phyloP scores from a whole-genome alignment of 2,329 filamentous ascomycete genomes.

The Aspergillus fumigatus region DNA sequence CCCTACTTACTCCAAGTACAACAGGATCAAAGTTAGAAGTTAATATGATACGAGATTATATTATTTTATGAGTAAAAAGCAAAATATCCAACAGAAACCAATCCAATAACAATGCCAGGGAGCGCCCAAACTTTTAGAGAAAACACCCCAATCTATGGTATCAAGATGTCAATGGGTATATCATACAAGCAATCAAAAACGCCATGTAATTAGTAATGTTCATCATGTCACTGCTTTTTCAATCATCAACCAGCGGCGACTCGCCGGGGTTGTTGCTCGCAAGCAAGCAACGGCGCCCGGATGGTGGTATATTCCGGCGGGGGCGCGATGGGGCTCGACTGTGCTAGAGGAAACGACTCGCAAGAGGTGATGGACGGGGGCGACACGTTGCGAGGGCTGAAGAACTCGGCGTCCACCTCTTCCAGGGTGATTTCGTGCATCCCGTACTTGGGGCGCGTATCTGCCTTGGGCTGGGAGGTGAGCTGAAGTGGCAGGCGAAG shows the following conservation, averaged over 20 bases:
- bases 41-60: neutral
- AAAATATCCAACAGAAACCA: neutral
- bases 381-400: constrained; percentile 17
- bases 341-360: neutral
- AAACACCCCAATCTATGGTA: neutral
- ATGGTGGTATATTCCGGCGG: neutral
- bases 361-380: constrained; percentile 2
- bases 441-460: neutral
- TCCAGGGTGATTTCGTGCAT: constrained; percentile 13
- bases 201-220: neutral
- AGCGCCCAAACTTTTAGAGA: neutral
- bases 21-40: neutral
- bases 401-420: constrained; percentile 18
- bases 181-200: neutral
- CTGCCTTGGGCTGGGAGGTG: constrained; percentile 17
- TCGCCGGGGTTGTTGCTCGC: neutral
- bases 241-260: neutral
- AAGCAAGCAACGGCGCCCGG: neutral
- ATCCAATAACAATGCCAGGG: neutral
- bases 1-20: neutral
- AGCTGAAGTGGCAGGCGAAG: constrained; percentile 44
- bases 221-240: neutral
- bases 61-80: neutral
- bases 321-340: neutral
- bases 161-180: neutral